Base-by-base conservation (phyloP, 2,329 filamentous ascomycete species). In the Claviceps sp. region DNA sequence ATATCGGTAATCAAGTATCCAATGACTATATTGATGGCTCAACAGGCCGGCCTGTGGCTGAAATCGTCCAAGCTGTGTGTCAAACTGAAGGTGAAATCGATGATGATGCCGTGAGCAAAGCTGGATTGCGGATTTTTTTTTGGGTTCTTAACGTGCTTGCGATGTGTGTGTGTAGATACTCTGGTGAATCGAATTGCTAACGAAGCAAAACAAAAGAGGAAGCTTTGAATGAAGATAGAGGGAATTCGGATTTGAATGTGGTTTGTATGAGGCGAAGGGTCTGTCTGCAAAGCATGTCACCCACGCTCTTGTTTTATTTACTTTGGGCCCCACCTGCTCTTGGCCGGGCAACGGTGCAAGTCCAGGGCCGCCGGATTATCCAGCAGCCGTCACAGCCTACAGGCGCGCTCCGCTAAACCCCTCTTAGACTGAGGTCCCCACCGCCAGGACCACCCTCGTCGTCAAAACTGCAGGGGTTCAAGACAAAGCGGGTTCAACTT, bases 21-120 rank as follows among this genome's bases (percentile, higher is more conserved):
- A 71, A 75, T 72, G 65, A 54, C 63, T 72, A 67, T 70, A 75
- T 68, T 60, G 34, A 55, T 54, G 69, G 64, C 68, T 72, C 70
- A 58, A 63, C 62, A 54, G 66, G 18, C 41, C 20, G 30, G 70
- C 66, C 72, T 55, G 49, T 54, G 55, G 52, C 55, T 51, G 67
- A 72, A 72, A 67, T 54, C 64, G 64, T 66, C 61, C 70, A 71
- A 77, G 47, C 47, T 34, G 30, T 34, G 34, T 22, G 36, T 30
- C 47, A 48, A 36, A 73, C 72, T 42, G 26, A 8, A 30, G 24
- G 30, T 72, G 57, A 71, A 70, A 67, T 69, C 68, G 64, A 48
- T 34, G 64, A 48, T 34, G 57, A 59, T 30, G 18, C 38, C 18
- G 58, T 54, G 18, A 30, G 43, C 20, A 66, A 70, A 70, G 65